Conservation (phyloP, 441 rosid species). For the Raphanus hybrid region DNA sequence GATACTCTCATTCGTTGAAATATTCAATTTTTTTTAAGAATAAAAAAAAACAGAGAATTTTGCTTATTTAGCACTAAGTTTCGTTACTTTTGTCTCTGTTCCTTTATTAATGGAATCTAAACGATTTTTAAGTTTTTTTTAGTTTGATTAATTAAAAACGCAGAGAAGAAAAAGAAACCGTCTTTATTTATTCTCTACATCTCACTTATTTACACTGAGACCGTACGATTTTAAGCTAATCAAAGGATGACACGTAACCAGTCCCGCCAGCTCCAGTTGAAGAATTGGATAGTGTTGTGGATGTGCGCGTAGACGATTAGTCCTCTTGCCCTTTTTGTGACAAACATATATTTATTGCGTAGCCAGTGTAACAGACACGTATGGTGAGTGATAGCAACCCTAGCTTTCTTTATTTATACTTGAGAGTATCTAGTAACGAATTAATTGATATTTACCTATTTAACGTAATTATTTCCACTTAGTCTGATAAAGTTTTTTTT, state of each 20-base stretch:
- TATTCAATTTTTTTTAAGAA: neutral
- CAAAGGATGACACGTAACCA: constrained; percentile 1
- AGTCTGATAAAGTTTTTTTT: neutral
- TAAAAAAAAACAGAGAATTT: no score
- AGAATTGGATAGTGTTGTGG: neutral
- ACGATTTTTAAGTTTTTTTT: constrained; percentile 8
- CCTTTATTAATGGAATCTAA: constrained; percentile 35
- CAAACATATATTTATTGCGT: constrained; percentile 33
- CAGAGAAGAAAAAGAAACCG: constrained; percentile 32
- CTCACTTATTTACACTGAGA: neutral
- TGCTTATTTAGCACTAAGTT: neutral
- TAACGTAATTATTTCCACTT: neutral
- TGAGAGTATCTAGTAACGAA: neutral
- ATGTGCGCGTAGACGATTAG: constrained; percentile 2
- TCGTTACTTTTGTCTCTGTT: constrained; percentile 33
- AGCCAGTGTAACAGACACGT: constrained; percentile 36
- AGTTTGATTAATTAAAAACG: constrained; percentile 20
- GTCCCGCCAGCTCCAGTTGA: neutral
- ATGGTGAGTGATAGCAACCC: constrained; percentile 29
- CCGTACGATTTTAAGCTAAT: neutral
- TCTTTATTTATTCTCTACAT: constrained; percentile 15
- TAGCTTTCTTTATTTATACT: constrained; percentile 3
- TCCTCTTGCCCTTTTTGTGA: neutral
- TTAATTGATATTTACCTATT: neutral
- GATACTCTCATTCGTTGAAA: constrained; percentile 28